Evolutionary conservation across 2,329 filamentous ascomycete species (phyloP).

Genomic region (Talaromyces sp.): DNA sequence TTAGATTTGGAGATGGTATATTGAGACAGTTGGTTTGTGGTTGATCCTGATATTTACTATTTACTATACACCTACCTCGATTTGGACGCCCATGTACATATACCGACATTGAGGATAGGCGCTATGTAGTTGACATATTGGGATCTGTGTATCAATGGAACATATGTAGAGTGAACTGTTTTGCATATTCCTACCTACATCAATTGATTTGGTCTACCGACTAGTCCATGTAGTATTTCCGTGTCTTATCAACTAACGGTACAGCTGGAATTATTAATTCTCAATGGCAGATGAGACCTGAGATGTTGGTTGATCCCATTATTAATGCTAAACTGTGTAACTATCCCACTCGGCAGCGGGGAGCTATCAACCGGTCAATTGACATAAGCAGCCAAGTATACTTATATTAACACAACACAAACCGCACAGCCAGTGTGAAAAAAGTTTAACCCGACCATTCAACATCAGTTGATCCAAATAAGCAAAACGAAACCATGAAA

Average conservation of each 20-base stretch:
- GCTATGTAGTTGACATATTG: background rate
- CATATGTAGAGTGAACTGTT: too few species aligned
- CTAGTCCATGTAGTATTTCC: background rate
- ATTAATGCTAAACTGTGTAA: background rate
- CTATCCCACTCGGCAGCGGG: background rate
- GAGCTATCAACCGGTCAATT: background rate
- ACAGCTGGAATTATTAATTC: background rate
- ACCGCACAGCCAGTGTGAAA: background rate
- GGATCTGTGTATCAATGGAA: background rate
- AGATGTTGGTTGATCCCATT: background rate
- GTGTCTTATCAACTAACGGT: background rate
- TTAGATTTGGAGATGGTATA: background rate
- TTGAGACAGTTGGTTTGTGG: background rate
- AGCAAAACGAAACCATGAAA: constrained; percentile 16
- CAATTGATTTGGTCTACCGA: background rate
- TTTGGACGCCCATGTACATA: background rate
- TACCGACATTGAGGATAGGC: background rate
- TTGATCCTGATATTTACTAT: background rate
- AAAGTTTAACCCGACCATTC: background rate
- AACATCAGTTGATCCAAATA: background rate
- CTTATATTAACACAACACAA: background rate
- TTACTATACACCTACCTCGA: background rate
- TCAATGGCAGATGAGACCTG: background rate
- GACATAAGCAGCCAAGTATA: too few species aligned
- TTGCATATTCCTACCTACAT: background rate